Evolutionary conservation across 768 basidiomycete genomes (phyloP), one percentile per base, ranked within the genome.

Genomic region (Podaxis sp.): DNA sequence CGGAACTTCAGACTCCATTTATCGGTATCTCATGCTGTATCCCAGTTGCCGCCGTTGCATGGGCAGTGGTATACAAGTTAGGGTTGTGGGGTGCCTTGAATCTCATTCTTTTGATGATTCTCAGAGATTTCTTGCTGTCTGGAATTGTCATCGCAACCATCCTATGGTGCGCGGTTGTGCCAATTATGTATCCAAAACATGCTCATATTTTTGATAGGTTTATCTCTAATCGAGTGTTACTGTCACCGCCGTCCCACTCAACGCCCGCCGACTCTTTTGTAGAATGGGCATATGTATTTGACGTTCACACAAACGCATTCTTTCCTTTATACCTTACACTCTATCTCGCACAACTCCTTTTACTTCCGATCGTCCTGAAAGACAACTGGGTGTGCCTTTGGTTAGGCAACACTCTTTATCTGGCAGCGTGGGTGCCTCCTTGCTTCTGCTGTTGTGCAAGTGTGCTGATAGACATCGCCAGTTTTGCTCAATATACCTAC

Each of bases 291-390:
- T 98, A 97, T 73, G 93, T 92, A 11, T 96, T 98, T 68, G 96
- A 98, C 72, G 90, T 98, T 14, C 95, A 97, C 73, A 95, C 90
- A 61, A 98, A 98, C 68, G 89, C 94, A 2, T 98, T 98, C 80
- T 96, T 98, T 74, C 95, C 95, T 18, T 78, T 95, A 61, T 96
- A 91, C 74, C 83, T 97, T 61, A 89, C 91, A 9, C 83, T 97
- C 57, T 97, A 97, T 71, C 77, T 94, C 61, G 90, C 90, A 0
- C 93, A 98, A 69, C 81, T 97, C 10, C 86, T 95, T 63, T 80
- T 98, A 10, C 82, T 92, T 1, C 90, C 93, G 1, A 81, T 98
- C 50, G 79, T 98, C 52, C 82, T 91, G 40, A 85, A 84, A 68
- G 86, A 87, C 66, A 92, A 90, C 66, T 98, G 95, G 95, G 84